phyloP scores from a whole-genome alignment of 2,329 filamentous ascomycete species.

The Aureobasidium namibiae region DNA sequence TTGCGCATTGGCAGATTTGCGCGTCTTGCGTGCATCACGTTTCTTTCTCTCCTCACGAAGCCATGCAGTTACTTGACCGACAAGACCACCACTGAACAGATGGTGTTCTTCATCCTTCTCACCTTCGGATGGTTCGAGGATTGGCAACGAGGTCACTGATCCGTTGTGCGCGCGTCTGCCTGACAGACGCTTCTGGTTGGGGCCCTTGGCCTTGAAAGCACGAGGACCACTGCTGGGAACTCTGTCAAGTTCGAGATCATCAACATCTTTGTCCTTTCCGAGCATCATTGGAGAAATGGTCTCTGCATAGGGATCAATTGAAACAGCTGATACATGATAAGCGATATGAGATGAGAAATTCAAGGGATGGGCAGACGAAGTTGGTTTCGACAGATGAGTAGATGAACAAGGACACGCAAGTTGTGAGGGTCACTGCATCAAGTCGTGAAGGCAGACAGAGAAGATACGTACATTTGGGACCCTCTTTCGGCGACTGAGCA shows the following conservation, averaged over 20 bases:
- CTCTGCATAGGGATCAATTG: slow-evolving; percentile 36
- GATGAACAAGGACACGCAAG: no score
- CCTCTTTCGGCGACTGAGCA: background rate
- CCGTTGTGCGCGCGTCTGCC: slow-evolving; percentile 30
- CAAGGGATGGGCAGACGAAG: background rate
- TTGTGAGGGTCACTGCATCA: background rate
- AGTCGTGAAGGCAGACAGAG: background rate
- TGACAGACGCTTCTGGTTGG: slow-evolving; percentile 31
- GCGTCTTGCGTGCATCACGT: slow-evolving; percentile 47
- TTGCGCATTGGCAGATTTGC: slow-evolving; percentile 28
- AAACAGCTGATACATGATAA: slow-evolving; percentile 31
- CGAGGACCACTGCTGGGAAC: slow-evolving; percentile 24
- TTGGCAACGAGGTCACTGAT: slow-evolving; percentile 14
- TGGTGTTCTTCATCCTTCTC: slow-evolving; percentile 20
- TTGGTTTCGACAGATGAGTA: background rate
- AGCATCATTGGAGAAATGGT: slow-evolving; percentile 40
- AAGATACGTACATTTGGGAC: slow-evolving; percentile 8
- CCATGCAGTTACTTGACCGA: slow-evolving; percentile 76
- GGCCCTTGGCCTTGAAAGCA: slow-evolving; percentile 30
- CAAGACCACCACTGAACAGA: slow-evolving; percentile 36
- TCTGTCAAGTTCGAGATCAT: slow-evolving; percentile 32
- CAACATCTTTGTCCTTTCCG: slow-evolving; percentile 36
- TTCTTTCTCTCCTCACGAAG: slow-evolving; percentile 69
- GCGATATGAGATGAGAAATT: background rate
- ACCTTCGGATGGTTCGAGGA: slow-evolving; percentile 20